Conservation (phyloP, 1,139 yeast species). For the Suhomyces taliae region DNA sequence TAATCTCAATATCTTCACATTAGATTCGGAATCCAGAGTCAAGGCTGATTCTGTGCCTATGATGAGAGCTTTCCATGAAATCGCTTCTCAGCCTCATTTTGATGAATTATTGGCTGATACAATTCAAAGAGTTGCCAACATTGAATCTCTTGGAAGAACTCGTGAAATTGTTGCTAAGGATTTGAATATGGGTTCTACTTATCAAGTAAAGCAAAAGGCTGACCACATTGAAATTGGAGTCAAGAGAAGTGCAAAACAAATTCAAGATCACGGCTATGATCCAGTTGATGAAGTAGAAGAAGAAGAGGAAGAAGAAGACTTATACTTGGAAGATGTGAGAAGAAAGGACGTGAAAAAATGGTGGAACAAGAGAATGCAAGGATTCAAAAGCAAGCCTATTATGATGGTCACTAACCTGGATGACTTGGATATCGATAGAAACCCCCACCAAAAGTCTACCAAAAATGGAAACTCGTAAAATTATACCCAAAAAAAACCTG, state of each 20-base stretch:
- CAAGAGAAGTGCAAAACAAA: conserved; percentile 21
- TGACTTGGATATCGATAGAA: conserved; percentile 5
- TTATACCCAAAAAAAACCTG: not conserved
- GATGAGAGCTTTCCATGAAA: conserved; percentile 88
- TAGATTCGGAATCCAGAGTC: conserved; percentile 72
- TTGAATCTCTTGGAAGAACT: conserved; percentile 79
- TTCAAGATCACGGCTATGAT: conserved; percentile 22
- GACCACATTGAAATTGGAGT: conserved; percentile 13
- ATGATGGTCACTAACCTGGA: not conserved
- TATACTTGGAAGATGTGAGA: conserved; percentile 42
- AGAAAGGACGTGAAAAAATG: conserved; percentile 39
- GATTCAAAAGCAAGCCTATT: conserved; percentile 1
- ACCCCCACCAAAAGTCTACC: not conserved
- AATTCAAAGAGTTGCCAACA: conserved; percentile 68
- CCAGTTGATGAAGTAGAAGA: conserved; percentile 25
- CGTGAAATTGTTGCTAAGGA: conserved; percentile 78
- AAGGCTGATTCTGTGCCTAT: conserved; percentile 82
- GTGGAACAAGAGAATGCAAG: conserved; percentile 49
- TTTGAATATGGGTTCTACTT: conserved; percentile 53
- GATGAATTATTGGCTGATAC: conserved; percentile 70
- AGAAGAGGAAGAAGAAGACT: conserved; percentile 34
- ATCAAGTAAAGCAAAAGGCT: conserved; percentile 23
- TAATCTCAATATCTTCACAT: conserved; percentile 72
- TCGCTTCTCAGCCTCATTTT: conserved; percentile 70
- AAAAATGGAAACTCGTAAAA: no score